Evolutionary conservation across 176 grass and related monocot genomes (phyloP).

Genomic region (Carex parvula): DNA sequence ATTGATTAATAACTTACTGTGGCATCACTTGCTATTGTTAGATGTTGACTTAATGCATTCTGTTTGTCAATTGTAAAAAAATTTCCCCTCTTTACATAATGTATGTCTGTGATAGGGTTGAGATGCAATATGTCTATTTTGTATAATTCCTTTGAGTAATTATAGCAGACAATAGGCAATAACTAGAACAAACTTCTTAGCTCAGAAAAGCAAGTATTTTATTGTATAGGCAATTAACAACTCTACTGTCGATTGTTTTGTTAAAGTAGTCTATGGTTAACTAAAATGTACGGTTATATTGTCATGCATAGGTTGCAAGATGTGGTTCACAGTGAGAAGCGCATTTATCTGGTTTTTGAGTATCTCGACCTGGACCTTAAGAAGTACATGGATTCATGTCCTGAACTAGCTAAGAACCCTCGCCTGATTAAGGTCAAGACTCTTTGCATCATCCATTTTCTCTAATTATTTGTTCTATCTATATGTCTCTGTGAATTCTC

Average conservation of each 20-base stretch:
- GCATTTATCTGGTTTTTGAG: slow-evolving; percentile 88
- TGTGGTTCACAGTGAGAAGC: slow-evolving; percentile 87
- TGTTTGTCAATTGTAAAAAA: not conserved
- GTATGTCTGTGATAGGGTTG: not conserved
- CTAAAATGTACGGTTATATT: not conserved
- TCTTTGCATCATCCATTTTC: not conserved
- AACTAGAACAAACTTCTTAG: not conserved
- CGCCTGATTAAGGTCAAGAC: slow-evolving; percentile 68
- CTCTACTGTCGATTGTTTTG: not conserved
- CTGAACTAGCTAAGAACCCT: slow-evolving; percentile 78
- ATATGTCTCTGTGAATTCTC: not conserved
- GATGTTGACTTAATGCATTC: not conserved
- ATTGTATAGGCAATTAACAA: not conserved
- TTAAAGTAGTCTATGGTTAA: not conserved
- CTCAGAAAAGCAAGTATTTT: not conserved
- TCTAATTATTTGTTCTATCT: not conserved
- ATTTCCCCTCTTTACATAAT: not conserved
- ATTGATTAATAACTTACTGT: not conserved
- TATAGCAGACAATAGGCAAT: not conserved
- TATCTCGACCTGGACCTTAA: slow-evolving; percentile 91
- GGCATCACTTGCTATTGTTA: not conserved
- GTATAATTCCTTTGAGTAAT: slow-evolving; percentile 11
- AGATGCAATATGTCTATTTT: slow-evolving; percentile 1
- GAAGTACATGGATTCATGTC: slow-evolving; percentile 91
- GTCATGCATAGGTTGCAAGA: slow-evolving; percentile 66